Base-by-base conservation (phyloP, 331 rosid genomes). In the Erythrophleum ivorense region DNA sequence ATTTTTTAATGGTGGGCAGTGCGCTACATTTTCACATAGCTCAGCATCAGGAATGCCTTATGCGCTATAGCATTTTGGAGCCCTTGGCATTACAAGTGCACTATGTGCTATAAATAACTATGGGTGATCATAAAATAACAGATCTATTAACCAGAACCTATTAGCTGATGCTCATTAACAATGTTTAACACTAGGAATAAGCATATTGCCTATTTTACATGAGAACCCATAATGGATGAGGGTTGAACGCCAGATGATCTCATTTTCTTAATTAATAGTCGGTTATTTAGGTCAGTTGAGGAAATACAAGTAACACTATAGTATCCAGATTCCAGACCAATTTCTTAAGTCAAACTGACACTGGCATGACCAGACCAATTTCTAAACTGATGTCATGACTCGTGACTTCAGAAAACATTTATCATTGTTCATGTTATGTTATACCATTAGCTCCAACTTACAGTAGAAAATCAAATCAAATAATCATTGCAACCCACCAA, bases 401-500 rank as follows among this genome's bases (percentile, higher is more conserved):
- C 55, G 48, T 48, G 49, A n/a, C 52, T 67, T 40, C 16, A 58
- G 36, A 58, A 34, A 9, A 52, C 58, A 63, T 41, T 24, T 16
- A 70, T 58, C 81, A 70, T 16, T 45, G n/a, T 64, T 33, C 69
- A 53, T 64, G 70, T 71, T 38, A 70, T 58, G 76, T 48, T 24
- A 58, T 66, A 21, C 69, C 40, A 43, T 29, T 18, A 31, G 41
- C 58, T 76, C 33, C 59, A 45, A 60, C 43, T 73, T n/a, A 31
- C 73, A 78, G 24, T 3, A 83, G 15, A 84, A 73, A 48, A 57
- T 67, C 73, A 13, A 55, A 57, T 48, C 64, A 69, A 59, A 82
- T 36, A 70, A 43, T 58, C 33, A 58, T 58, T 19, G 11, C 14
- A 58, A 9, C 78, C 43, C 66, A 50, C 10, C 38, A 71, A 71